Evolutionary conservation across 1,284 basidiomycete genomes (phyloP), one percentile per base, ranked within the genome.

Genomic region (Calocybe gambosa): DNA sequence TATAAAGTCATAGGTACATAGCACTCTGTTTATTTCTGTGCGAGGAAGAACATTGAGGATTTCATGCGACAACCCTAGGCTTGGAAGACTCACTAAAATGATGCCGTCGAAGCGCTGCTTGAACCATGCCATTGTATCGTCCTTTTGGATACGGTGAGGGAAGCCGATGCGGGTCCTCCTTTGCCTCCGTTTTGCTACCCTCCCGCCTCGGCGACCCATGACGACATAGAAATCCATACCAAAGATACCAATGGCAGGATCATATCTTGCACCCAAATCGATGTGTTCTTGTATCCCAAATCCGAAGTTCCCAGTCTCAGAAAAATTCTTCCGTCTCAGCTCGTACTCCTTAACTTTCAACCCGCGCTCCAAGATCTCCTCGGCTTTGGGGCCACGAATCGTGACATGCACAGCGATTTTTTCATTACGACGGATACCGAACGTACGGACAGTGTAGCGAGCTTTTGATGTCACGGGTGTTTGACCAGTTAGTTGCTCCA

Each of bases 341-440:
- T 99, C 95, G 81, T 99, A 99, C 77, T 99, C 95, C 85, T 99
- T 99, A 65, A 99, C 95, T 77, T 98, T 99, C 67, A 99, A 80
- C 45, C 93, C 95, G 65, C 96, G 93, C 80, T 99, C 96, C 62
- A 99, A 80, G 69, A 96, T 98, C 74, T 99, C 95, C 82, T 99
- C 95, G 44, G 95, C 95, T 76, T 99, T 99, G 62, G 95, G 95
- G 42, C 95, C 95, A 59, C 95, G 93, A 75, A 99, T 96, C 66
- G 95, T 99, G 66, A 99, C 95, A 76, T 99, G 95, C 61, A 89
- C 90, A 47, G 96, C 96, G 66, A 99, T 99, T 85, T 99, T 98
- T 77, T 99, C 96, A 81, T 99, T 99, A 78, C 95, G 90, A 69
- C 96, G 91, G 78, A 99, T 99, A 69, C 92, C 89, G 77, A 99